phyloP scores from a whole-genome alignment of 352 stramenopile genomes.

The Globisporangium cederbergense region DNA sequence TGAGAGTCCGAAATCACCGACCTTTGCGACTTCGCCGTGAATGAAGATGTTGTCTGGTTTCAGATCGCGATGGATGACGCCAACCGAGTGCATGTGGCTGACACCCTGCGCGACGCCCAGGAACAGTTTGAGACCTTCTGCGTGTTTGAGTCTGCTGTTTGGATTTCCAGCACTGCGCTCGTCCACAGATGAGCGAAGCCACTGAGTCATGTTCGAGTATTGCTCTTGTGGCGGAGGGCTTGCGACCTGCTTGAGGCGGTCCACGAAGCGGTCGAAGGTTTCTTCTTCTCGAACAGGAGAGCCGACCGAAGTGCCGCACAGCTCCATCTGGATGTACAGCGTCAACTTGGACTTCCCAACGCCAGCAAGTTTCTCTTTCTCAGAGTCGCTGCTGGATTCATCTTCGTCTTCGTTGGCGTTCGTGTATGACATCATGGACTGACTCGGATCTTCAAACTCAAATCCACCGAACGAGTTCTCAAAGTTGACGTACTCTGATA shows the following conservation, averaged over 20 bases:
- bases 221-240: slow-evolving; percentile 20
- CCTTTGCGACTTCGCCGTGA: slow-evolving; percentile 55
- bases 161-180: slow-evolving; percentile 23
- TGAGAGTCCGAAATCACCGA: slow-evolving; percentile 67
- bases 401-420: slow-evolving; percentile 15
- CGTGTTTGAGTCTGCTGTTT: slow-evolving; percentile 33
- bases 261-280: slow-evolving; percentile 42
- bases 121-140: slow-evolving; percentile 62
- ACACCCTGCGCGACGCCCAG: slow-evolving; percentile 62
- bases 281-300: slow-evolving; percentile 24
- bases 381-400: slow-evolving; percentile 6
- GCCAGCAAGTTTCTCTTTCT: slow-evolving; percentile 12
- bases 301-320: slow-evolving; percentile 35
- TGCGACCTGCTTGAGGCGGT: slow-evolving; percentile 28
- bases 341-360: slow-evolving; percentile 40
- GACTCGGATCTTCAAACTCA: slow-evolving; percentile 50
- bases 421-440: slow-evolving; percentile 27
- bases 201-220: slow-evolving; percentile 61
- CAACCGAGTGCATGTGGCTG: slow-evolving; percentile 69
- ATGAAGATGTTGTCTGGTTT: slow-evolving; percentile 79
- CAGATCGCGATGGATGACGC: slow-evolving; percentile 71
- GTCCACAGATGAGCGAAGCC: slow-evolving; percentile 65
- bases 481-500: slow-evolving; percentile 39
- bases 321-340: slow-evolving; percentile 81
- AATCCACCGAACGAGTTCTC: slow-evolving; percentile 63